Evolutionary conservation across 2,329 filamentous ascomycete species (phyloP).

Genomic region (Paecilomyces fulvus): DNA sequence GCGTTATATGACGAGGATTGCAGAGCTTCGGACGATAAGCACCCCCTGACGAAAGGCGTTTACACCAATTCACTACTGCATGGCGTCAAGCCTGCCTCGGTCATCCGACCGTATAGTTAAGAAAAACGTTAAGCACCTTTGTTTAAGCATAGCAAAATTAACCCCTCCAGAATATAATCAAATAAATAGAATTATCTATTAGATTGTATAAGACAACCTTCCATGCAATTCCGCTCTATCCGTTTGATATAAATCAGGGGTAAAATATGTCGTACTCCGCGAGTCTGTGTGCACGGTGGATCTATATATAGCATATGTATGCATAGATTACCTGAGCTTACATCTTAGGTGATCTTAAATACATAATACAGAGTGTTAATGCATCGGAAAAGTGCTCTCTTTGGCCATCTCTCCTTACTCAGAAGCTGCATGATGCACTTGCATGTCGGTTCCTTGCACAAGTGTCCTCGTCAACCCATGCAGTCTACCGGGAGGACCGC

Average conservation of each 20-base stretch:
- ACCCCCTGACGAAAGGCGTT: no score
- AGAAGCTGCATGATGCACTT: neutral
- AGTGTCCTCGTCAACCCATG: neutral
- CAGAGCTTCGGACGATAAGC: neutral
- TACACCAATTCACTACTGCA: neutral
- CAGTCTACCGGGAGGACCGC: neutral
- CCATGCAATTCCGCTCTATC: neutral
- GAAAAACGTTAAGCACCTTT: no score
- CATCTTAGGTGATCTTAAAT: neutral
- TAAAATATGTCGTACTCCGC: neutral
- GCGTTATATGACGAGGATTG: neutral
- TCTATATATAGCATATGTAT: neutral
- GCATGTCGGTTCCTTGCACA: neutral
- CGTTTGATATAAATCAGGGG: neutral
- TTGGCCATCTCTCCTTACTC: neutral
- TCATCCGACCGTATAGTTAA: no score
- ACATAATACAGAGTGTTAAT: neutral
- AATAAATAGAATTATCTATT: no score
- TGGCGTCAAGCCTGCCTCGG: no score
- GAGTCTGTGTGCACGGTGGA: neutral
- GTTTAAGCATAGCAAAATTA: neutral
- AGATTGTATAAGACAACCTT: neutral
- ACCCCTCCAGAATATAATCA: neutral
- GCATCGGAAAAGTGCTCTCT: neutral
- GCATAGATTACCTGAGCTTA: neutral